Evolutionary conservation across 2,329 filamentous ascomycete genomes (phyloP).

Genomic region (Xylariales sp.): DNA sequence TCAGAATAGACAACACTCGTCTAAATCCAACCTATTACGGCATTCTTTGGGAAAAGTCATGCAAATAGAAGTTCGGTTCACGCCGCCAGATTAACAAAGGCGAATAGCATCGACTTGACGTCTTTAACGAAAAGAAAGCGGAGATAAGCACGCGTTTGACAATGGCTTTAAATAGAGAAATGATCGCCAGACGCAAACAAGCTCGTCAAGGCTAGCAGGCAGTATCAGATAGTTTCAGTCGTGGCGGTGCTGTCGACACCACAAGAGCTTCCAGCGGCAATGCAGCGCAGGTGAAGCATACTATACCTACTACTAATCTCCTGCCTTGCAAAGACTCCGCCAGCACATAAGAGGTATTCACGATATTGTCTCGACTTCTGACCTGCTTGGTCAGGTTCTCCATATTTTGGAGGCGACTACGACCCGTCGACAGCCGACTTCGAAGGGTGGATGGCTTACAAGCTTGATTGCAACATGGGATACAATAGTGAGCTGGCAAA

Average conservation of each 20-base stretch:
- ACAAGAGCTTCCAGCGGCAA: too few relatives aligned
- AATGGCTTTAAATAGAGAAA: not conserved
- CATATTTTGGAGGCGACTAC: constrained; percentile 22
- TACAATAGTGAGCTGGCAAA: constrained; percentile 11
- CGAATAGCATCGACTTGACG: too few relatives aligned
- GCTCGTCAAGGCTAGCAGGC: too few relatives aligned
- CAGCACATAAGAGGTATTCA: not conserved
- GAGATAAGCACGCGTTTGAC: not conserved
- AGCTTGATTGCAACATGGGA: constrained; percentile 36
- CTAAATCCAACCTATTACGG: too few relatives aligned
- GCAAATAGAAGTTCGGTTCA: too few relatives aligned
- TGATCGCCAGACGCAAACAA: not conserved
- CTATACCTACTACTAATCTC: not conserved
- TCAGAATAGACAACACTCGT: too few relatives aligned
- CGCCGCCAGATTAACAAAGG: too few relatives aligned
- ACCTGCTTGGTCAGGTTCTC: constrained; percentile 12
- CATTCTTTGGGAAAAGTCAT: too few relatives aligned
- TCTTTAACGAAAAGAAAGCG: too few relatives aligned
- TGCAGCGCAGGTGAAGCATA: too few relatives aligned
- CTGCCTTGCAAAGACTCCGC: not conserved
- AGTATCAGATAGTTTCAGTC: too few relatives aligned
- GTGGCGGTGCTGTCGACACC: too few relatives aligned
- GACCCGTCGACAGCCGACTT: constrained; percentile 6
- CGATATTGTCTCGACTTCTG: not conserved
- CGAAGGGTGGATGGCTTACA: constrained; percentile 27